phyloP scores from a whole-genome alignment of 805 yeast species.

The Sungouiozyma ichnusensis region DNA sequence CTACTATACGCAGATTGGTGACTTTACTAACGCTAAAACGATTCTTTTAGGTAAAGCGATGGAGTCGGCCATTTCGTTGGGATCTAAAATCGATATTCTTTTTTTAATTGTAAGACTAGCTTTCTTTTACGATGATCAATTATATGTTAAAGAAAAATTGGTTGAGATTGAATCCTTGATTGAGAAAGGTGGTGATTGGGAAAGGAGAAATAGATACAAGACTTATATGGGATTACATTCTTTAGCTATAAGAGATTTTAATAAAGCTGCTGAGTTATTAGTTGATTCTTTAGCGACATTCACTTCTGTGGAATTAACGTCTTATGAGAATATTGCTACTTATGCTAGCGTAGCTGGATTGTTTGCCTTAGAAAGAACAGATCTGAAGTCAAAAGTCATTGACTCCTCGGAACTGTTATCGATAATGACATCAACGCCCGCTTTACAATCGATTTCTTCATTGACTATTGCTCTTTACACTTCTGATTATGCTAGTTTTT shows the following conservation, averaged over 20 bases:
- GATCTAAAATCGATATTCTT: conserved; percentile 78
- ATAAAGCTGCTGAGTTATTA: conserved; percentile 72
- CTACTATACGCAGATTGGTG: conserved; percentile 78
- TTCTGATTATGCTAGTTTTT: conserved; percentile 74
- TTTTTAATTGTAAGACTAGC: conserved; percentile 80
- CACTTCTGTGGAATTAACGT: conserved; percentile 81
- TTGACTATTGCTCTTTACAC: conserved; percentile 80
- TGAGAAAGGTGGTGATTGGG: conserved; percentile 99
- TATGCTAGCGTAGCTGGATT: conserved; percentile 87
- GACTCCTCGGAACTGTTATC: conserved; percentile 92
- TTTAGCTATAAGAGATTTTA: conserved; percentile 76
- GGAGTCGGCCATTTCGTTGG: conserved; percentile 74
- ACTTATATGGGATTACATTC: conserved; percentile 80
- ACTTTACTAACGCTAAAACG: conserved; percentile 54
- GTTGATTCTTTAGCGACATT: conserved; percentile 92
- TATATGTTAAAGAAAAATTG: conserved; percentile 56
- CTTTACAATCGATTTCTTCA: conserved; percentile 69
- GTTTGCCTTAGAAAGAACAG: conserved; percentile 69
- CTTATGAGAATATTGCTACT: conserved; percentile 82
- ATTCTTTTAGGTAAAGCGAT: conserved; percentile 49
- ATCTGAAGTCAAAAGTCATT: conserved; percentile 70
- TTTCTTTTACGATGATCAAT: conserved; percentile 75
- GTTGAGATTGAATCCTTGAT: conserved; percentile 65
- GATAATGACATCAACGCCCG: conserved; percentile 57
- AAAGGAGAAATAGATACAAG: conserved; percentile 88